Percentiles rank a stretch among this genome's conserved stretches.
phyloP scores from a whole-genome alignment of 2,329 filamentous ascomycete genomes.

The Chaetomiaceae sp. region DNA sequence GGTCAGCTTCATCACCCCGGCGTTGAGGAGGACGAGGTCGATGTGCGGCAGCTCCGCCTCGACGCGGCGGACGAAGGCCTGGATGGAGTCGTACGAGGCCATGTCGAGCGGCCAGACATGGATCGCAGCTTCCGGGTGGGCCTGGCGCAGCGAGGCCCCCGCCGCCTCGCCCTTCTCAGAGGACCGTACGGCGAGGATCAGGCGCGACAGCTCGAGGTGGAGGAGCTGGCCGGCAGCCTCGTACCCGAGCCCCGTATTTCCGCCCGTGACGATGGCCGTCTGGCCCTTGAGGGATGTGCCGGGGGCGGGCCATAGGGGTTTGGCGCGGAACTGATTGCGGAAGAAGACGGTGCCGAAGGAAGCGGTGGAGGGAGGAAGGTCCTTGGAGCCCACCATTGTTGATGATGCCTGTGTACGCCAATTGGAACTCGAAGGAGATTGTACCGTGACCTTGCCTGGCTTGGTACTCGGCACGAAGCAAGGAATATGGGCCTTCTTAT shows the following conservation, averaged over 20 bases:
- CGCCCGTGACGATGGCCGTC: slow-evolving; percentile 32
- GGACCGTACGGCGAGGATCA: slow-evolving; percentile 35
- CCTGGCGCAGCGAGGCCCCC: slow-evolving; percentile 32
- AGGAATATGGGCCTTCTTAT: too few relatives aligned
- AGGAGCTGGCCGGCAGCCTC: slow-evolving; percentile 33
- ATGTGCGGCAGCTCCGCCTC: slow-evolving; percentile 30
- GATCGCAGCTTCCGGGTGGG: too few relatives aligned
- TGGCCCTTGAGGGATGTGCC: slow-evolving; percentile 4
- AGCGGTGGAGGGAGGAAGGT: too few relatives aligned
- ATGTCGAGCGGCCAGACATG: slow-evolving; percentile 48
- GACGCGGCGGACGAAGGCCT: slow-evolving; percentile 36
- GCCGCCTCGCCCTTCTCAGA: slow-evolving; percentile 33
- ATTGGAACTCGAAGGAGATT: too few relatives aligned
- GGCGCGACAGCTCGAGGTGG: slow-evolving; percentile 26
- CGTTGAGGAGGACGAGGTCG: slow-evolving; percentile 44
- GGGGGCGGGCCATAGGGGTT: too few relatives aligned
- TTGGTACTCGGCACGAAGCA: too few relatives aligned
- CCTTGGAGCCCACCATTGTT: too few relatives aligned
- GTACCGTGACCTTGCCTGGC: too few relatives aligned
- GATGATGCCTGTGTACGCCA: too few relatives aligned
- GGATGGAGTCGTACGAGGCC: slow-evolving; percentile 37
- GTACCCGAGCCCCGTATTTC: slow-evolving; percentile 32
- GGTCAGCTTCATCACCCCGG: slow-evolving; percentile 29
- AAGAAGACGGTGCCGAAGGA: too few relatives aligned
- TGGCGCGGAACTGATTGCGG: too few relatives aligned